Evolutionary conservation across 139 green algal species (phyloP).

Genomic region (Chlorella sp.): DNA sequence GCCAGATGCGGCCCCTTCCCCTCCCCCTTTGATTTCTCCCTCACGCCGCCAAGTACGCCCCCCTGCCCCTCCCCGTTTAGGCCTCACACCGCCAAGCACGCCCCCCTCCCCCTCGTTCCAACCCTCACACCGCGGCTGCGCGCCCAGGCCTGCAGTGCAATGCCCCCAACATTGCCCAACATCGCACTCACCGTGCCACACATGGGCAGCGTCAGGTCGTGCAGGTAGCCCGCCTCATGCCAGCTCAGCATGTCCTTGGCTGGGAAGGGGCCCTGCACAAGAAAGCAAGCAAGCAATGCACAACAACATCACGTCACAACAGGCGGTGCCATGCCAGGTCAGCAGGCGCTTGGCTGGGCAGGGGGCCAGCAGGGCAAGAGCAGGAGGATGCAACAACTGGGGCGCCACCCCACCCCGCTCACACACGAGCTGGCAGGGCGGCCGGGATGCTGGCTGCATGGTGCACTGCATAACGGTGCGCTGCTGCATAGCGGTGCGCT

Average conservation of each 20-base stretch:
- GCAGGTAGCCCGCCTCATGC: conserved; percentile 45
- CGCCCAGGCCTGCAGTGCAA: background rate
- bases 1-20: too few relatives aligned
- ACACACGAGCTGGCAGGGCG: too few relatives aligned
- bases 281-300: background rate
- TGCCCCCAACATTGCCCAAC: background rate
- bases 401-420: too few relatives aligned
- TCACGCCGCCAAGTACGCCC: too few relatives aligned
- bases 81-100: too few relatives aligned
- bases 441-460: too few relatives aligned
- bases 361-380: conserved; percentile 16
- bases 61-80: too few relatives aligned
- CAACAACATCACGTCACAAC: background rate
- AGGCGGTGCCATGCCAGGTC: conserved; percentile 40
- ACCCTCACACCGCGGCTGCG: background rate
- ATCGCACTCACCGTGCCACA: conserved; percentile 46
- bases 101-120: background rate
- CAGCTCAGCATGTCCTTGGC: conserved; percentile 49
- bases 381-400: too few relatives aligned
- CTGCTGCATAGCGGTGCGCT: too few relatives aligned
- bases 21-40: too few relatives aligned
- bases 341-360: conserved; percentile 36
- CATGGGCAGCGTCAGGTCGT: conserved; percentile 36
- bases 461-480: too few relatives aligned
- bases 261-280: conserved; percentile 49